phyloP scores from a whole-genome alignment of 345 rosid genomes.

The Adansonia digitata region DNA sequence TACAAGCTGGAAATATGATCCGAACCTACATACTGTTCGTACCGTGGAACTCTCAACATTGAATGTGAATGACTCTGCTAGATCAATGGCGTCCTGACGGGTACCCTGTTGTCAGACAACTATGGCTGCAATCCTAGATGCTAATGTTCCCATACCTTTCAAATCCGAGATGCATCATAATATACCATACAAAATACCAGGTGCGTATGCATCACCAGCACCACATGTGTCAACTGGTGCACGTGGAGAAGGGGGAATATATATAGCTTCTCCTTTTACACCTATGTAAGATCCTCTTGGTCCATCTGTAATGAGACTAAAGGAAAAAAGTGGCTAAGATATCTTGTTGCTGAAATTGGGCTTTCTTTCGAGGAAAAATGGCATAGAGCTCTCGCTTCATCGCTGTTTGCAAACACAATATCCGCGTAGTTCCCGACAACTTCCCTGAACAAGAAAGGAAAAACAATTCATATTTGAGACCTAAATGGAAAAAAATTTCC shows the following conservation, averaged over 20 bases:
- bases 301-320: conserved; percentile 83
- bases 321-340: conserved; percentile 86
- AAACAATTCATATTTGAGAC: background rate
- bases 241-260: conserved; percentile 76
- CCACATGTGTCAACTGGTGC: conserved; percentile 80
- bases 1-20: conserved; percentile 60
- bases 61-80: conserved; percentile 60
- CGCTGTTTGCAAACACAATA: conserved; percentile 76
- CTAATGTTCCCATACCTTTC: conserved; percentile 75
- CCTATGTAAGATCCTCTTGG: conserved; percentile 84
- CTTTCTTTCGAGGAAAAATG: conserved; percentile 67
- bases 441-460: conserved; percentile 48
- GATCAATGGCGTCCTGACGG: conserved; percentile 61
- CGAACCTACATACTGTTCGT: conserved; percentile 50
- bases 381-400: conserved; percentile 83
- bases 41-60: conserved; percentile 30
- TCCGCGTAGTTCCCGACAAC: conserved; percentile 75
- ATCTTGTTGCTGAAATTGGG: conserved; percentile 69
- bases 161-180: conserved; percentile 63
- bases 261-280: conserved; percentile 89
- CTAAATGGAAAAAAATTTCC: background rate
- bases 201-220: conserved; percentile 90
- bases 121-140: conserved; percentile 84
- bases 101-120: conserved; percentile 91
- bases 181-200: conserved; percentile 82